Evolutionary conservation across 176 grass and related monocot species (phyloP).

Genomic region (Zoysia japonica): DNA sequence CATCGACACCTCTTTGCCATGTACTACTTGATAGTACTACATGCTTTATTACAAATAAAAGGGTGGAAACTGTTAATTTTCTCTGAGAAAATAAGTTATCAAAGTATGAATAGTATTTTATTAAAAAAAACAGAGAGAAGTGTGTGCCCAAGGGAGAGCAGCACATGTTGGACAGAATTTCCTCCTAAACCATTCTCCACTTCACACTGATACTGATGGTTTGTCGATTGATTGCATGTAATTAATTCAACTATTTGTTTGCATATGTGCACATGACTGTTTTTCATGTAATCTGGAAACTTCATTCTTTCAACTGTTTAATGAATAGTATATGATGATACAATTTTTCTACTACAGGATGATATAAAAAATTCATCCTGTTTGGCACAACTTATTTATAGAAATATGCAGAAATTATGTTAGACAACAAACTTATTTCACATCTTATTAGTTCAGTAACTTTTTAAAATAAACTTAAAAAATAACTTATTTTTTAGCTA

Average conservation of each 20-base stretch:
- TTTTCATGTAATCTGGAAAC: background rate
- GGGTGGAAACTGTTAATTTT: background rate
- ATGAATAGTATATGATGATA: background rate
- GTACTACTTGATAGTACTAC: no score
- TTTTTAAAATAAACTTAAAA: no score
- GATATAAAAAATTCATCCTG: no score
- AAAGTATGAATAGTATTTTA: background rate
- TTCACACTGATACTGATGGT: slow-evolving; percentile 27
- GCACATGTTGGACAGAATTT: background rate
- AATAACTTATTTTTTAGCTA: no score
- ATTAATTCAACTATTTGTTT: background rate
- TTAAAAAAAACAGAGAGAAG: background rate
- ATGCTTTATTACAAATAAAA: background rate
- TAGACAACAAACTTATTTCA: no score
- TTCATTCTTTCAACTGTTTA: background rate
- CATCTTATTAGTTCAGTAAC: no score
- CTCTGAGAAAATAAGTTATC: background rate
- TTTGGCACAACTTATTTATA: no score
- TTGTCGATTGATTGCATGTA: background rate
- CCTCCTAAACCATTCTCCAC: background rate
- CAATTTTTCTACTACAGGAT: background rate
- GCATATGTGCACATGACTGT: no score
- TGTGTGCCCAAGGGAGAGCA: background rate
- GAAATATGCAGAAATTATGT: no score
- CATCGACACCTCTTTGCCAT: no score